These are phyloP conservation scores for Gynostemma pentaphyllum DNA, from an alignment of 306 rosid species.

Conservation along the genomic window DNA sequence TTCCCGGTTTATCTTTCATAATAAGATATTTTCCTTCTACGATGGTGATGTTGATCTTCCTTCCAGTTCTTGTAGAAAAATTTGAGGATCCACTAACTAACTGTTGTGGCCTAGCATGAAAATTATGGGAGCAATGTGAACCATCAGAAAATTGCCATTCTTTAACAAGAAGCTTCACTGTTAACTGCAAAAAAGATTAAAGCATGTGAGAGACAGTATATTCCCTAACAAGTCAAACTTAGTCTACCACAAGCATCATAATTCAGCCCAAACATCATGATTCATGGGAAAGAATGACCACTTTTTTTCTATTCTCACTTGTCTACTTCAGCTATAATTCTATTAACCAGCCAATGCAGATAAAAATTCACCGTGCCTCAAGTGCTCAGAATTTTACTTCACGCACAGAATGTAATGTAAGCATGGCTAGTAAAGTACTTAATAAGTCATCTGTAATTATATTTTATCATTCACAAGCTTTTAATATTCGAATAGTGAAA, in stretches of 20 bases:
- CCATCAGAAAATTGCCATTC: slow-evolving; percentile 97
- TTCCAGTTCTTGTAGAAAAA: slow-evolving; percentile 59
- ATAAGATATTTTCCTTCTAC: slow-evolving; percentile 71
- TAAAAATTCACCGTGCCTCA: neutral
- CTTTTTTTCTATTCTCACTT: slow-evolving; percentile 1
- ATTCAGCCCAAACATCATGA: neutral
- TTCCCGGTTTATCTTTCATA: slow-evolving; percentile 60
- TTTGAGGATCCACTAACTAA: slow-evolving; percentile 59
- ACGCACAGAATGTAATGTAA: neutral
- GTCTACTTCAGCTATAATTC: neutral
- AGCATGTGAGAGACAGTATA: neutral
- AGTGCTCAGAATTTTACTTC: neutral
- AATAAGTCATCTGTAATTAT: neutral
- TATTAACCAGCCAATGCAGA: no score
- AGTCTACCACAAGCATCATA: neutral
- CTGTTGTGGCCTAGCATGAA: slow-evolving; percentile 25
- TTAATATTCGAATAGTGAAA: neutral
- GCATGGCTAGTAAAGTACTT: neutral
- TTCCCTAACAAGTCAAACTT: neutral
- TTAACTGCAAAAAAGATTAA: slow-evolving; percentile 43
- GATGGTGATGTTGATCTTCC: slow-evolving; percentile 61
- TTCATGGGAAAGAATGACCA: neutral
- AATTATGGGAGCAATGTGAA: slow-evolving; percentile 45
- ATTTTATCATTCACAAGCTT: neutral
- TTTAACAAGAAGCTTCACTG: slow-evolving; percentile 56